Conservation (phyloP, 2,329 filamentous ascomycete genomes). For the Calonectria pteridis region DNA sequence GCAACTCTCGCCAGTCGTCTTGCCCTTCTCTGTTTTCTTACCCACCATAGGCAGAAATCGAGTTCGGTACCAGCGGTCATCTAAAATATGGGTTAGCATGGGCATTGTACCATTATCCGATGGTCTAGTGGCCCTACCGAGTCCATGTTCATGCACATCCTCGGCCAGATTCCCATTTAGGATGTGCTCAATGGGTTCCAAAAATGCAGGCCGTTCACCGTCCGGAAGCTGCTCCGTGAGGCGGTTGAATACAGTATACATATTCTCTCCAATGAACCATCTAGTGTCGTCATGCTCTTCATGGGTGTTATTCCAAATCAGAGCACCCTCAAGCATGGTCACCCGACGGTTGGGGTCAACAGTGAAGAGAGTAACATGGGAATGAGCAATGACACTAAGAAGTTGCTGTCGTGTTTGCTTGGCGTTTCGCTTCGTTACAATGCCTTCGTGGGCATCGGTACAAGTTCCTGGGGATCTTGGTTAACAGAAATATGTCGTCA, state of each 20-base stretch:
- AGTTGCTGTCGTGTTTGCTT: slow-evolving; percentile 78
- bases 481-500: background rate
- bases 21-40: slow-evolving; percentile 66
- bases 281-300: slow-evolving; percentile 55
- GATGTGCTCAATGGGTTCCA: slow-evolving; percentile 73
- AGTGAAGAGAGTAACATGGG: slow-evolving; percentile 81
- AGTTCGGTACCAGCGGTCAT: slow-evolving; percentile 77
- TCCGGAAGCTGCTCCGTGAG: slow-evolving; percentile 58
- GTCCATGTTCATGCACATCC: slow-evolving; percentile 73
- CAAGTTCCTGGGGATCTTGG: slow-evolving; percentile 65
- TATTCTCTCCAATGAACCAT: slow-evolving; percentile 70
- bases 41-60: slow-evolving; percentile 75
- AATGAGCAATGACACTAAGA: slow-evolving; percentile 79
- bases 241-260: slow-evolving; percentile 73
- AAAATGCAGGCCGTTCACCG: slow-evolving; percentile 62
- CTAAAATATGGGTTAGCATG: slow-evolving; percentile 47
- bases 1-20: slow-evolving; percentile 58
- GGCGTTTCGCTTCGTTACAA: slow-evolving; percentile 75
- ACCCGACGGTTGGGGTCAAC: slow-evolving; percentile 73
- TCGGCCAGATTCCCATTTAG: slow-evolving; percentile 70
- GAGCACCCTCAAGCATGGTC: slow-evolving; percentile 77
- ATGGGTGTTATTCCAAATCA: slow-evolving; percentile 65
- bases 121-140: slow-evolving; percentile 53
- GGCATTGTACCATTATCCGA: background rate
- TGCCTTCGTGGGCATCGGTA: slow-evolving; percentile 82